phyloP scores from a whole-genome alignment of 495 filamentous ascomycete species.

The Trichoderma gamsii region DNA sequence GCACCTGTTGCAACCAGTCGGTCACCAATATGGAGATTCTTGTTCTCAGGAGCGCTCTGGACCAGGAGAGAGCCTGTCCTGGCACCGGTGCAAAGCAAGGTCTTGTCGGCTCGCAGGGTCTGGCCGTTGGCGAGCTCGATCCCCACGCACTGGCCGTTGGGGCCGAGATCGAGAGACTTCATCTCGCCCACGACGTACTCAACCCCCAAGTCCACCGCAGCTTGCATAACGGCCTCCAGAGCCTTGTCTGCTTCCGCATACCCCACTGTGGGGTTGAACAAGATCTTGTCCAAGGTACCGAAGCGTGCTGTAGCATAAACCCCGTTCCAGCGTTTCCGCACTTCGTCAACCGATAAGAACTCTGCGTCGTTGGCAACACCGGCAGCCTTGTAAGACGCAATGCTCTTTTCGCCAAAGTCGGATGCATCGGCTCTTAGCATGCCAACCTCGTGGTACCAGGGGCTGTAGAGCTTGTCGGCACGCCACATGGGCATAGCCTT shows the following conservation, averaged over 20 bases:
- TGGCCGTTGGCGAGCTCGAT: constrained; percentile 32
- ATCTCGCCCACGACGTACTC: constrained; percentile 41
- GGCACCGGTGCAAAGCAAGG: constrained; percentile 43
- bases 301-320: constrained; percentile 26
- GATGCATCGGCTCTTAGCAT: constrained; percentile 42
- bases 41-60: constrained; percentile 38
- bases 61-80: constrained; percentile 46
- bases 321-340: constrained; percentile 27
- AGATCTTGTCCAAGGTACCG: constrained; percentile 36
- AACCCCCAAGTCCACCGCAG: constrained; percentile 38
- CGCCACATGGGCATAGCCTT: constrained; percentile 48
- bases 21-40: constrained; percentile 40
- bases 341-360: constrained; percentile 21
- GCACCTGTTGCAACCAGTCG: constrained; percentile 46
- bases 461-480: constrained; percentile 35
- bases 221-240: constrained; percentile 37
- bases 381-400: constrained; percentile 35
- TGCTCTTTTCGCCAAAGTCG: constrained; percentile 22
- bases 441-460: constrained; percentile 49
- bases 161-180: constrained; percentile 34
- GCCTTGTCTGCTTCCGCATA: constrained; percentile 36
- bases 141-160: constrained; percentile 35
- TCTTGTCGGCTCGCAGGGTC: constrained; percentile 32
- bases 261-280: constrained; percentile 38
- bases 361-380: constrained; percentile 31